phyloP scores from a whole-genome alignment of 2,329 filamentous ascomycete species.

The Chaetomiaceae sp. region DNA sequence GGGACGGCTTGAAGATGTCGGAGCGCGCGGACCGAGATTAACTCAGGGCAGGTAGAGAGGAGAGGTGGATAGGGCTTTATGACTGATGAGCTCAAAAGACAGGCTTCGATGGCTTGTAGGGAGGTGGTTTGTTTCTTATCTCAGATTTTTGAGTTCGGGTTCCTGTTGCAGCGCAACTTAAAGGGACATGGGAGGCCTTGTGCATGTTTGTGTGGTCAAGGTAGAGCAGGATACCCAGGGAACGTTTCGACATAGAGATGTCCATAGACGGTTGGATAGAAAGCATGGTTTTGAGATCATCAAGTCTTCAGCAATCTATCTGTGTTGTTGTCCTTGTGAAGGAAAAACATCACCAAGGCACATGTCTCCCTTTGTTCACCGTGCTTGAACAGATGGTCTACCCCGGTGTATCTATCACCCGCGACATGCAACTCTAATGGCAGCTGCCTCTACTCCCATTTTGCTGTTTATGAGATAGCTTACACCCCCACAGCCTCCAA shows the following conservation, averaged over 20 bases:
- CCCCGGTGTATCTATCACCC: too few species aligned
- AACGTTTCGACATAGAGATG: not conserved
- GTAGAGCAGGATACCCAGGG: constrained; percentile 13
- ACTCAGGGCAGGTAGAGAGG: not conserved
- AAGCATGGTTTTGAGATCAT: not conserved
- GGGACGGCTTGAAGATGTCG: constrained; percentile 9
- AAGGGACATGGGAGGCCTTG: constrained; percentile 6
- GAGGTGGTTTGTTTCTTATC: not conserved
- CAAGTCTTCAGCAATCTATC: too few species aligned
- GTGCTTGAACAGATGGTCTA: too few species aligned
- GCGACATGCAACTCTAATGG: not conserved
- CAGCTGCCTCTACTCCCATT: too few species aligned
- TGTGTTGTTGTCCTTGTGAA: not conserved
- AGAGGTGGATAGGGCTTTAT: not conserved
- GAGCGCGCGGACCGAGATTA: constrained; percentile 12
- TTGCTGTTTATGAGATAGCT: too few species aligned
- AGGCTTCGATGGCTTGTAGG: not conserved
- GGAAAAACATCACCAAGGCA: too few species aligned
- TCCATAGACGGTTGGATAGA: not conserved
- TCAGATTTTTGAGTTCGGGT: not conserved
- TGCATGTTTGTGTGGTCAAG: constrained; percentile 9
- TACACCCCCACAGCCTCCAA: constrained; percentile 30
- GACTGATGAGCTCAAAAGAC: not conserved
- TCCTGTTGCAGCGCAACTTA: constrained; percentile 6
- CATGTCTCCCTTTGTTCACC: too few species aligned